Base-by-base conservation (phyloP, 805 yeast genomes). In the Torulaspora franciscae region DNA sequence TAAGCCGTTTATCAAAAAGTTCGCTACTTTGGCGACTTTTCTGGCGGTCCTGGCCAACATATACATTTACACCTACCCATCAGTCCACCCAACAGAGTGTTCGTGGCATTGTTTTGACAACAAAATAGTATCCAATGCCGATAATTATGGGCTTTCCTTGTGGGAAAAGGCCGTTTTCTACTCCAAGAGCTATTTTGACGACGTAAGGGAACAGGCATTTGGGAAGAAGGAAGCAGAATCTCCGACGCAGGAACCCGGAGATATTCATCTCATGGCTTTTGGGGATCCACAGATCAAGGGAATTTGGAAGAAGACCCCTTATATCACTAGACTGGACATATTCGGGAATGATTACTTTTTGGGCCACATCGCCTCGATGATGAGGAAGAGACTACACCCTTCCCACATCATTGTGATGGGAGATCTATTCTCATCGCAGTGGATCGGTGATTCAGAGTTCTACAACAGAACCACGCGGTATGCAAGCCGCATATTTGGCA, bases 261-360 rank as follows among this genome's bases (percentile, higher is more conserved):
- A 76, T 53, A 75, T 90, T 41, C 79, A 78, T 50, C 65, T 93
- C 65, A 64, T 90, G 51, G 84, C 95, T 5, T 82, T 89, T 64
- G 99, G 98, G 6, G 99, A 93, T 59, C 99, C 99, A 0, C 99
- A 93, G 68, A 90, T 93, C 64, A 85, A 91, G 50, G 99, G 99
- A 2, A 78, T 81, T 54, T 81, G 87, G 84, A 77, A 75, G 6
- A 68, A 72, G 22, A 83, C 95, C 1, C 77, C 82, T 10, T 80
- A 81, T 57, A 71, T 86, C 46, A 83, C 85, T 48, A 66, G 87
- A 41, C 68, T 93, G 22, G 99, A 93, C 60, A 84, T 85, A 44
- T 83, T 66, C 58, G 99, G 96, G 2, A 93, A 93, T 67, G 99
- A 93, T 67, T 75, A 79, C 54, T 93, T 83, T 59, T 68, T 93